These are phyloP conservation scores for Cicer judaicum DNA, from an alignment of 306 rosid genomes.

Conservation along the genomic window DNA sequence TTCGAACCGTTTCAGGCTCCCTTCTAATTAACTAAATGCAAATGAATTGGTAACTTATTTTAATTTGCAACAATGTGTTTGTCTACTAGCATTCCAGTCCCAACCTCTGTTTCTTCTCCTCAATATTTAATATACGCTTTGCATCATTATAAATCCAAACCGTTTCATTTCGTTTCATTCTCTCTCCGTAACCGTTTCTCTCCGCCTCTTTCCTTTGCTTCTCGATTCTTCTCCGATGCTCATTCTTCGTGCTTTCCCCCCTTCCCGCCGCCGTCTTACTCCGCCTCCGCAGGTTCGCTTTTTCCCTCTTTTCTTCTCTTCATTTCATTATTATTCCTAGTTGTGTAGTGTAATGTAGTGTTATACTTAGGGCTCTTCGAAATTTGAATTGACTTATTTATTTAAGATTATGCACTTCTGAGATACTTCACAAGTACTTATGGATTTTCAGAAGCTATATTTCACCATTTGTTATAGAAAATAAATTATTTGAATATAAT, in stretches of 20 bases:
- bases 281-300: conserved; percentile 2
- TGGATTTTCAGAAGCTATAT: too few relatives aligned
- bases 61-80: not conserved
- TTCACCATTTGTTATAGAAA: too few relatives aligned
- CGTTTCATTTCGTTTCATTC: not conserved
- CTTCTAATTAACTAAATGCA: not conserved
- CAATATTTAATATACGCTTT: not conserved
- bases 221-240: not conserved
- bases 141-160: not conserved
- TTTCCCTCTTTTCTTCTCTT: not conserved
- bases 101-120: not conserved
- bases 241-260: not conserved
- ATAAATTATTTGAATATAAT: too few relatives aligned
- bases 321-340: not conserved
- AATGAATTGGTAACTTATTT: not conserved
- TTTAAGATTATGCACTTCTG: too few relatives aligned
- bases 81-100: not conserved
- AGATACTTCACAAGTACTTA: too few relatives aligned
- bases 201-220: not conserved
- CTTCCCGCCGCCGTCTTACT: conserved; percentile 9
- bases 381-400: too few relatives aligned
- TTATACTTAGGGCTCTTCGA: not conserved
- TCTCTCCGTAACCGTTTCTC: not conserved
- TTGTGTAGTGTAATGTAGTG: not conserved
- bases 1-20: too few relatives aligned